Evolutionary conservation across 371 early-diverging fungal species (phyloP).

Genomic region (Mortierella sp.): DNA sequence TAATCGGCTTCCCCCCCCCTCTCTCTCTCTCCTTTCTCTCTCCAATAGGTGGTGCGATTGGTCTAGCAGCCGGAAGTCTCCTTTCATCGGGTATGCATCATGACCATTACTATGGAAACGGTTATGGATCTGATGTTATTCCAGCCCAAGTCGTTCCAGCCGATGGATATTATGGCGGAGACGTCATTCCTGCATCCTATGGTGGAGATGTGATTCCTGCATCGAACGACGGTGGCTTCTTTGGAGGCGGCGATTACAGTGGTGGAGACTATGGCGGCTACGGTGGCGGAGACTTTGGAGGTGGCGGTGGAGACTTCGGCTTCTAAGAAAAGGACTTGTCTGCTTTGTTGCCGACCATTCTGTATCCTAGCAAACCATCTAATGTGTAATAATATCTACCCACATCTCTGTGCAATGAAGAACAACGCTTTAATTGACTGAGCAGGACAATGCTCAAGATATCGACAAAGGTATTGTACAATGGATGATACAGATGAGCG

Average conservation of each 20-base stretch:
- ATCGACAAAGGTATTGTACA: too few relatives aligned
- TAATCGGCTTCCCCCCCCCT: background rate
- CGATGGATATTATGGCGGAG: slow-evolving; percentile 7
- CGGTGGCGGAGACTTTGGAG: slow-evolving; percentile 16
- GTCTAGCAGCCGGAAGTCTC: slow-evolving; percentile 22
- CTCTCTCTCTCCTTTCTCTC: background rate
- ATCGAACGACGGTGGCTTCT: background rate
- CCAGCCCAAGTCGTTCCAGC: too few relatives aligned
- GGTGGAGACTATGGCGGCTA: slow-evolving; percentile 13
- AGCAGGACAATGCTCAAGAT: too few relatives aligned
- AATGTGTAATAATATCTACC: too few relatives aligned
- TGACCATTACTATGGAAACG: background rate
- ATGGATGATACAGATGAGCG: too few relatives aligned
- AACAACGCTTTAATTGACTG: too few relatives aligned
- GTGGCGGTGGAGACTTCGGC: slow-evolving; percentile 12
- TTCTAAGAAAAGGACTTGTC: background rate
- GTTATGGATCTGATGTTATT: too few relatives aligned
- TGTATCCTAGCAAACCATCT: too few relatives aligned
- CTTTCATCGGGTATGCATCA: slow-evolving; percentile 9
- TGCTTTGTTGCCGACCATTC: too few relatives aligned
- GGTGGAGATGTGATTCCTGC: slow-evolving; percentile 5
- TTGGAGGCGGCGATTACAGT: background rate
- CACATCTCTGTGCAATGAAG: too few relatives aligned
- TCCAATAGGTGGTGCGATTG: slow-evolving; percentile 34
- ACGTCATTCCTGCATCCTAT: background rate